Conservation (phyloP, 2,329 filamentous ascomycete species). For the Pezicula rhizophila region DNA sequence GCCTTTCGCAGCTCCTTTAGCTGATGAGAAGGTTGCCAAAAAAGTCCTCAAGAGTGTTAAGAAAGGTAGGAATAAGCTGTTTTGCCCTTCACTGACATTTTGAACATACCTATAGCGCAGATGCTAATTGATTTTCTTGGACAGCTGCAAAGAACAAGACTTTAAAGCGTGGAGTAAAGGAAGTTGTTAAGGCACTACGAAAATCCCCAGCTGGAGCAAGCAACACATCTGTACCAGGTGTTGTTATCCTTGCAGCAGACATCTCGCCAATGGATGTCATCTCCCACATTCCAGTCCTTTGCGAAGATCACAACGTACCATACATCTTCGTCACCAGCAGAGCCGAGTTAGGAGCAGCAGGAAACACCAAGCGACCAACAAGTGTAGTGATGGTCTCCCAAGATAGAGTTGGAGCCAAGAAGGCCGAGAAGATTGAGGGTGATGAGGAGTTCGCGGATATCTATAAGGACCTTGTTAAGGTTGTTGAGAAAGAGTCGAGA, state of each 20-base stretch:
- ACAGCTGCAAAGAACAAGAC: constrained; percentile 90
- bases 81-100: background rate
- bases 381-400: constrained; percentile 87
- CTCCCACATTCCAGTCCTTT: constrained; percentile 93
- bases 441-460: constrained; percentile 56
- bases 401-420: constrained; percentile 37
- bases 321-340: constrained; percentile 93
- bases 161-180: constrained; percentile 96
- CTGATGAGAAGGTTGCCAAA: constrained; percentile 68
- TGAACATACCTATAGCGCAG: constrained; percentile 3
- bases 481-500: constrained; percentile 58
- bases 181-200: constrained; percentile 96
- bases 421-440: constrained; percentile 36
- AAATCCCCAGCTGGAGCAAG: constrained; percentile 73
- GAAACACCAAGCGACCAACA: constrained; percentile 91
- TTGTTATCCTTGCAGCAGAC: constrained; percentile 92
- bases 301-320: constrained; percentile 95
- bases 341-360: constrained; percentile 88
- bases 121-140: constrained; percentile 11
- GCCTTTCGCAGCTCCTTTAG: constrained; percentile 76
- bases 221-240: constrained; percentile 56
- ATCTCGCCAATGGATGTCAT: constrained; percentile 99
- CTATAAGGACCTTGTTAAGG: constrained; percentile 60
- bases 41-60: constrained; percentile 61
- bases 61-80: constrained; percentile 38